Evolutionary conservation across 2,329 filamentous ascomycete species (phyloP).

Genomic region (Coleophoma crateriformis): DNA sequence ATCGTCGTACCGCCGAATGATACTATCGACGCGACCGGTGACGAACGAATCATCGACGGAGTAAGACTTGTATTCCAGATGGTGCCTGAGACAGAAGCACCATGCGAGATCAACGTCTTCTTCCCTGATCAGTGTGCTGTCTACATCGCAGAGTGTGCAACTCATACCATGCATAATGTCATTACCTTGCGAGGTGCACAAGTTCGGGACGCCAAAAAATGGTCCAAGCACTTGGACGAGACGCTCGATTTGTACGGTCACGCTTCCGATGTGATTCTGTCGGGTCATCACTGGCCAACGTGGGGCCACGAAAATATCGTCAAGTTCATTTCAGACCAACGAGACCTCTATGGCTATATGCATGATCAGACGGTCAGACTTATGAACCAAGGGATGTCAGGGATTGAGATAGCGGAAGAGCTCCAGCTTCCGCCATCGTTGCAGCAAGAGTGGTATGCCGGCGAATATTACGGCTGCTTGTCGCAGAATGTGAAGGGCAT

Average conservation of each 20-base stretch:
- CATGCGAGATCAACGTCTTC: constrained; percentile 35
- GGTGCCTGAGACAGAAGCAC: constrained; percentile 35
- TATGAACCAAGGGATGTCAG: constrained; percentile 31
- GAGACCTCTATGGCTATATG: constrained; percentile 34
- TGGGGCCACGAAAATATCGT: constrained; percentile 26
- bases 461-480: constrained; percentile 31
- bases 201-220: constrained; percentile 34
- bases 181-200: constrained; percentile 33
- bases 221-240: constrained; percentile 32
- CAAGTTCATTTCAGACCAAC: constrained; percentile 26
- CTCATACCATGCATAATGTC: constrained; percentile 36
- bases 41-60: constrained; percentile 27
- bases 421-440: constrained; percentile 28
- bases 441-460: constrained; percentile 23
- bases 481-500: constrained; percentile 35
- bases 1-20: constrained; percentile 30
- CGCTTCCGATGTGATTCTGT: constrained; percentile 29
- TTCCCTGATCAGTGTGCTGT: constrained; percentile 32
- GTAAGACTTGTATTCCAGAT: constrained; percentile 34
- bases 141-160: constrained; percentile 32
- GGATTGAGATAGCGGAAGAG: constrained; percentile 33
- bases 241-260: constrained; percentile 28
- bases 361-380: constrained; percentile 34
- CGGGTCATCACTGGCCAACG: constrained; percentile 36
- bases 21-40: constrained; percentile 26